Percentiles rank a stretch among this genome's conserved stretches.
Conservation (phyloP, 73 alveolate genomes). For the Paramecium sexaurelia region DNA sequence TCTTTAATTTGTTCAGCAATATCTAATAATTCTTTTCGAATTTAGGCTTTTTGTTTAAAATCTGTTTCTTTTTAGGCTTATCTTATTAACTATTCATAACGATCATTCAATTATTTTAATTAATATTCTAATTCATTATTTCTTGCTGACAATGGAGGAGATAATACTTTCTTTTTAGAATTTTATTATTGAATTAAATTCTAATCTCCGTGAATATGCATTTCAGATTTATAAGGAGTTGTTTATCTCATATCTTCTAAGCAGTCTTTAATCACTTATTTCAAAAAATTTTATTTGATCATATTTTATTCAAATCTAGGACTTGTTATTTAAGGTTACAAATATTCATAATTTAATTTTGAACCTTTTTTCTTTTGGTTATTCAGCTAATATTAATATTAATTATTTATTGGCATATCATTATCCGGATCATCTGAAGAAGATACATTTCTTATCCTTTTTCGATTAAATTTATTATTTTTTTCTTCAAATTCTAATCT, state of each 20-base stretch:
- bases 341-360: neutral
- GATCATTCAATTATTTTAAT: constrained; percentile 18
- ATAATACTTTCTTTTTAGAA: neutral
- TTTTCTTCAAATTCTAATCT: neutral
- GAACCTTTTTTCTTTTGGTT: neutral
- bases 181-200: neutral
- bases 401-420: neutral
- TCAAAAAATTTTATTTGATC: neutral
- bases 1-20: constrained; percentile 35
- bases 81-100: constrained; percentile 1
- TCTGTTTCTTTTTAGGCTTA: constrained; percentile 11
- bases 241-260: neutral
- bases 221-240: neutral
- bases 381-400: neutral
- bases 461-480: neutral
- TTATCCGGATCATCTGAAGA: neutral
- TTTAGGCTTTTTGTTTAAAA: neutral
- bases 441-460: neutral
- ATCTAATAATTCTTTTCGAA: constrained; percentile 10
- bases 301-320: constrained; percentile 20
- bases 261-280: neutral
- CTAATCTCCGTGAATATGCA: neutral
- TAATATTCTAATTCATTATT: neutral
- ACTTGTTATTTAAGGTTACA: neutral
- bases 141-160: constrained; percentile 11